Evolutionary conservation across 2,329 filamentous ascomycete genomes (phyloP).

Genomic region (Cadophora sp.): DNA sequence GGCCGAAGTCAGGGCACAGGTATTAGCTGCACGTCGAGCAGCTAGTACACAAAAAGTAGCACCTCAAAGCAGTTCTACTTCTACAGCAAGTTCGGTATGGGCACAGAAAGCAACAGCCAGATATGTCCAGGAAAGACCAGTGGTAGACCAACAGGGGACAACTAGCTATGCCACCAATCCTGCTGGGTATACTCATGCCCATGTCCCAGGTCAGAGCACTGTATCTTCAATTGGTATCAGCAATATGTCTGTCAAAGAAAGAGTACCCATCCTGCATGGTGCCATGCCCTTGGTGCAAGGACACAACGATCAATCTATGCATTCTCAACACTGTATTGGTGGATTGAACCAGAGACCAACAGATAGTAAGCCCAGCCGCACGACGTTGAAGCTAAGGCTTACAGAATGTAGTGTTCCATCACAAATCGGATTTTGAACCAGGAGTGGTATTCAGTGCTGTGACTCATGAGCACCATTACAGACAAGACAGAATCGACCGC

Average conservation of each 20-base stretch:
- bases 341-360: neutral
- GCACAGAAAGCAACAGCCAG: neutral
- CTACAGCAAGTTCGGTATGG: neutral
- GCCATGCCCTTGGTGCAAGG: neutral
- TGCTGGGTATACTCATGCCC: neutral
- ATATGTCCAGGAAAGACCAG: neutral
- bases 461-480: constrained; percentile 4
- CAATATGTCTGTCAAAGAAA: neutral
- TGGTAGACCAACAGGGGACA: neutral
- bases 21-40: neutral
- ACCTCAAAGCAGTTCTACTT: neutral
- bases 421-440: neutral
- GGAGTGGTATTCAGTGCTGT: constrained; percentile 18
- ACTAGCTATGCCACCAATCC: neutral
- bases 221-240: neutral
- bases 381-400: neutral
- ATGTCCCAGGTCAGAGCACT: neutral
- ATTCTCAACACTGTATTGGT: neutral
- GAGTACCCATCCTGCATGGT: neutral
- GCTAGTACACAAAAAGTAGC: neutral
- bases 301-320: neutral
- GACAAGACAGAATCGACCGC: neutral
- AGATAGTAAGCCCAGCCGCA: neutral
- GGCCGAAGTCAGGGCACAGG: neutral
- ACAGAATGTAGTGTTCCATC: neutral